A percentile compares a stretch with the other conserved stretches of the same genome.
phyloP scores from a whole-genome alignment of 2,329 filamentous ascomycete genomes.

The Samsoniella hepiali region DNA sequence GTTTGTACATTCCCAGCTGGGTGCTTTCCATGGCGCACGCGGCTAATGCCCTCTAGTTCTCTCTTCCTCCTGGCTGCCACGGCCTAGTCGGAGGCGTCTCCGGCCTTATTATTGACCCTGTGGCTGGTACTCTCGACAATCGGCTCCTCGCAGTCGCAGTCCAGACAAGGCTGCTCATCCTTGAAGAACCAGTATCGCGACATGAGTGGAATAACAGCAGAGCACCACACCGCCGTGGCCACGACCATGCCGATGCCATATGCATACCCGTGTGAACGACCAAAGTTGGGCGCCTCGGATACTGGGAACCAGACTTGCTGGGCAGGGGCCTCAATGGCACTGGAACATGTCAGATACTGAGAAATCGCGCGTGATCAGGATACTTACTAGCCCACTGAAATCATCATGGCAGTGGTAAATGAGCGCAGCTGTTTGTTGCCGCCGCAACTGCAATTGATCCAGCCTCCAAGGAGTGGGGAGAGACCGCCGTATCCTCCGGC shows the following conservation, averaged over 20 bases:
- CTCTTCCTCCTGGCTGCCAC: too few species aligned
- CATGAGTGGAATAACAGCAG: constrained; percentile 13
- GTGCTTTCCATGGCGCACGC: neutral
- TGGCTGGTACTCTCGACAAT: neutral
- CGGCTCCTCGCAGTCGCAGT: constrained; percentile 9
- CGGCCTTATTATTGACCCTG: neutral
- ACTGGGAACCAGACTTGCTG: constrained; percentile 19
- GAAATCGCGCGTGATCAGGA: neutral
- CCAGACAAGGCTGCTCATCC: neutral
- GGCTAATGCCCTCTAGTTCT: neutral
- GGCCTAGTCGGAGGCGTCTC: neutral
- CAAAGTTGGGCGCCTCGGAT: constrained; percentile 15
- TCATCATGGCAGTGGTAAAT: constrained; percentile 18
- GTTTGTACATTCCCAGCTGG: neutral
- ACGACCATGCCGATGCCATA: constrained; percentile 18
- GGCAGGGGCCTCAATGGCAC: constrained; percentile 17
- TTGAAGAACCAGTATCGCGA: constrained; percentile 14
- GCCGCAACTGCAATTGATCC: constrained; percentile 19
- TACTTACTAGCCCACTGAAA: constrained; percentile 20
- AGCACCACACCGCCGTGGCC: constrained; percentile 15
- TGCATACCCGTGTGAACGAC: constrained; percentile 5
- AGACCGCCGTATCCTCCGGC: constrained; percentile 15
- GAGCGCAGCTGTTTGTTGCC: constrained; percentile 19
- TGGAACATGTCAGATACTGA: neutral
- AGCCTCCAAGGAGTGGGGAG: constrained; percentile 17